Conservation (phyloP, 371 early-diverging fungal genomes). For the Vairimorpha apis region DNA sequence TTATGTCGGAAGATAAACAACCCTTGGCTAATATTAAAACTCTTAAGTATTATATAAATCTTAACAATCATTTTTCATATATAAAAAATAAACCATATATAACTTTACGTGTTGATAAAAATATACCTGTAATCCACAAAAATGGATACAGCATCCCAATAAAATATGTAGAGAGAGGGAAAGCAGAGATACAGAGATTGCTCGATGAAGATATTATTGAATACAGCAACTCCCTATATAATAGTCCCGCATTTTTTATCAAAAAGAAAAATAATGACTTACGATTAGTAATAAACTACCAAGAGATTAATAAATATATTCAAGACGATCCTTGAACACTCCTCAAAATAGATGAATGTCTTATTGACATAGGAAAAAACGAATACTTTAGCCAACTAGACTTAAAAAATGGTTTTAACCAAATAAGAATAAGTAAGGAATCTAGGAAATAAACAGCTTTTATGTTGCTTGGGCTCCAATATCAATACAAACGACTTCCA, state of each 20-base stretch:
- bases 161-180: background rate
- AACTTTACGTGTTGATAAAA: too few relatives aligned
- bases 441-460: background rate
- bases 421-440: background rate
- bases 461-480: background rate
- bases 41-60: too few relatives aligned
- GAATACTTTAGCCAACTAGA: background rate
- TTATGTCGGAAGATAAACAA: too few relatives aligned
- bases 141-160: background rate
- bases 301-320: background rate
- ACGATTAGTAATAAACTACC: background rate
- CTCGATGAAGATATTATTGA: slow-evolving; percentile 1
- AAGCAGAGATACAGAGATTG: background rate
- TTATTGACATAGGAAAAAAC: background rate
- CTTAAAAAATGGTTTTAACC: background rate
- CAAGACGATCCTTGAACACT: background rate
- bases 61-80: too few relatives aligned
- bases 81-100: too few relatives aligned
- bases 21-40: too few relatives aligned
- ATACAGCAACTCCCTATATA: background rate
- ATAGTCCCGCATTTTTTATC: slow-evolving; percentile 4
- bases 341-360: background rate
- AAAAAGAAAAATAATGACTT: background rate
- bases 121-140: background rate
- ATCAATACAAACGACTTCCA: slow-evolving; percentile 17